Evolutionary conservation across 768 basidiomycete genomes (phyloP), one percentile per base, ranked within the genome.

Genomic region (Candolleomyces efflorescens): DNA sequence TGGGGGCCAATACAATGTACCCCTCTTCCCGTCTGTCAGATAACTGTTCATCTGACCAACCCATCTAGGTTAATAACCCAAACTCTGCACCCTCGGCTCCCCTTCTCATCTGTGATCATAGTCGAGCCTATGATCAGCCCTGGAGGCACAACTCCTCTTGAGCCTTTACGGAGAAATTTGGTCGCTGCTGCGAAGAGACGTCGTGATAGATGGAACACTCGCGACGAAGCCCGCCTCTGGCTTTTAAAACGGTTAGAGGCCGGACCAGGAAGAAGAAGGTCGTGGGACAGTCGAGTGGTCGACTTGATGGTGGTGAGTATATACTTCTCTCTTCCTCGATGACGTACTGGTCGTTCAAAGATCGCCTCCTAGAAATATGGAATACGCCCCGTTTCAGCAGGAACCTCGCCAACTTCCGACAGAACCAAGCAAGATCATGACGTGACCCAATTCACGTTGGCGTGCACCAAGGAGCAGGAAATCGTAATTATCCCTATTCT

Each of bases 121-220:
- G 74, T 86, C 51, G 87, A 89, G 65, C 86, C 87, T 3, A 74
- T 89, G 72, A 68, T 89, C 47, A 83, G 79, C 54, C 78, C 84
- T 0, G 74, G 69, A 1, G 82, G 81, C 9, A 65, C 73, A 1
- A 64, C 75, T 26, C 74, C 75, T 23, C 69, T 87, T 36, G 55
- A 62, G 0, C 64, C 68, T 6, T 70, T 87, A 20, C 73, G 80
- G 22, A 49, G 59, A 0, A 57, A 62, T 7, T 77, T 88, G 5
- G 73, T 86, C 20, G 67, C 69, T 17, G 65, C 73, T 12, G 84
- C 86, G 0, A 71, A 75, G 24, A 75, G 77, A 61, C 77, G 87
- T 18, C 73, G 72, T 17, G 78, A 82, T 55, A 70, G 73, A 22
- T 88, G 85, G 86, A 68, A 75, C 0, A 74, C 73, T 52, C 74